Base-by-base conservation (phyloP, 495 filamentous ascomycete genomes). In the Eremomyces bilateralis region DNA sequence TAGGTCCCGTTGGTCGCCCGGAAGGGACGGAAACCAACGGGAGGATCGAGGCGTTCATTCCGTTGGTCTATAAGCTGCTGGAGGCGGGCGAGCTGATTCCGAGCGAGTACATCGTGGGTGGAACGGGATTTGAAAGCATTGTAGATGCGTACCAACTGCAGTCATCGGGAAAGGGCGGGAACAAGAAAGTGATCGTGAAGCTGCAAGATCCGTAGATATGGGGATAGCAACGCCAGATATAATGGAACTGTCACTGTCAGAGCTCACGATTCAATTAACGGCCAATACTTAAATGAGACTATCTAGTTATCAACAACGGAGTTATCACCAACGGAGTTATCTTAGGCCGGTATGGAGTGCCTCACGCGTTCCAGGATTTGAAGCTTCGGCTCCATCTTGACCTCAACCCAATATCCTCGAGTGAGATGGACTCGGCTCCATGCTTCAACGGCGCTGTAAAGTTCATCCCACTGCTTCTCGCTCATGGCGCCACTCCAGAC, bases 381-480 rank as follows among this genome's bases (percentile, higher is more conserved):
- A 56, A 69, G 60, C 15, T 53, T 57, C 19, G 60, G 59, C n/a
- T 71, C 74, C 53, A 70, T 69, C 4, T 50, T 73, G 1, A 64
- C 55, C 27, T 63, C 64, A 3, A 73, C 36, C 52, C 50, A 55
- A 31, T 39, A 49, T n/a, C 51, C 47, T 20, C 42, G 22, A 8
- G 40, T 47, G 1, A 47, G 6, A 11, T 31, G 20, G 8, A 8
- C 24, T 28, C 24, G 8, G 8, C 4, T 22, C 8, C 18, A 62
- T 21, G n/a, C n/a, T n/a, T n/a, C n/a, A n/a, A n/a, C n/a, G n/a
- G n/a, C n/a, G n/a, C n/a, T n/a, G n/a, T n/a, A n/a, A n/a, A n/a
- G n/a, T n/a, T n/a, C n/a, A n/a, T n/a, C n/a, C n/a, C n/a, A n/a
- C n/a, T n/a, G n/a, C n/a, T n/a, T n/a, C n/a, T n/a, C n/a, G n/a